Evolutionary conservation across 306 rosid species (phyloP).

Genomic region (Castanea crenata): DNA sequence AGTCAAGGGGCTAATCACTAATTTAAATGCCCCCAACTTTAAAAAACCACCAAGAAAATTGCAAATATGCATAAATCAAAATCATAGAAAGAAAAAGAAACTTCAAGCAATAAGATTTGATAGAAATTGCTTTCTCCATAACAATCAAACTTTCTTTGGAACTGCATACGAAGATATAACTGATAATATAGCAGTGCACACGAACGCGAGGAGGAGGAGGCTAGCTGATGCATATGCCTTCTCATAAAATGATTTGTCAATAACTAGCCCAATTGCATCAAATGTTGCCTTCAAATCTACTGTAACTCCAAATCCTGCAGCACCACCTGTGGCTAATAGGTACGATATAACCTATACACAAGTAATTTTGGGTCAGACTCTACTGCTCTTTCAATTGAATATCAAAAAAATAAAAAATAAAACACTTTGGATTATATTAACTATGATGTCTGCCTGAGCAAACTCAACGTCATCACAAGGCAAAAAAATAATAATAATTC

Average conservation of each 20-base stretch:
- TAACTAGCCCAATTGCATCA: neutral
- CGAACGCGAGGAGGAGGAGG: conserved; percentile 29
- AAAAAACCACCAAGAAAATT: no score
- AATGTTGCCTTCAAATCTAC: neutral
- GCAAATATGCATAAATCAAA: no score
- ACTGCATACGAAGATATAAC: conserved; percentile 31
- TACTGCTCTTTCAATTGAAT: neutral
- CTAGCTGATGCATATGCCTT: conserved; percentile 3
- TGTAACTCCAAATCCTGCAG: conserved; percentile 30
- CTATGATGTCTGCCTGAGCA: no score
- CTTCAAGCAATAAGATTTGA: neutral
- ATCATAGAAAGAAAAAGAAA: neutral
- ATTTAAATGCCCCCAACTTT: no score
- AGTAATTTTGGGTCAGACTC: neutral
- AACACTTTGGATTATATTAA: no score
- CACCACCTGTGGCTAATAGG: conserved; percentile 18
- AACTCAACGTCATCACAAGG: no score
- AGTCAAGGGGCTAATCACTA: no score
- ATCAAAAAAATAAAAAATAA: neutral
- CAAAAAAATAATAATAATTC: no score
- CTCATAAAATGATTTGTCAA: neutral
- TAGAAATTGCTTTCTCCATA: neutral
- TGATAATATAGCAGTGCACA: conserved; percentile 19
- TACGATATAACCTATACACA: conserved; percentile 13
- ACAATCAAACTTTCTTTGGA: conserved; percentile 9